Conservation (phyloP, 129 eudicot genomes). For the sunflower (Helianthus annuus) region HanXRQr2.0-SUNRISE NC_035443.2:162967837-162968336, state of each 20-base stretch:
- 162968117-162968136: background rate
- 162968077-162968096: background rate
- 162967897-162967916: conserved; percentile 3
- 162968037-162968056: background rate
- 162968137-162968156: background rate
- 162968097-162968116: background rate
- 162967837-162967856: background rate
- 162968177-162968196: background rate
- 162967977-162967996: background rate
- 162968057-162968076: background rate
- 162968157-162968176: background rate
- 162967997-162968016: background rate
- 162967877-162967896: background rate
- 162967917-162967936: conserved; percentile 6
- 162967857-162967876: background rate
- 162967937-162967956: background rate
- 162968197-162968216: background rate
- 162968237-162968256: background rate
- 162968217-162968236: background rate
- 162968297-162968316: background rate
- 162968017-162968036: background rate
- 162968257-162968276: background rate
- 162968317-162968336: background rate
- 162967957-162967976: background rate
- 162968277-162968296: background rate